A percentile compares a stretch with the other conserved stretches of the same genome.
These are phyloP conservation scores for Chytriomyces sp. DNA, from an alignment of 192 early-diverging fungal species.

Conservation along the genomic window DNA sequence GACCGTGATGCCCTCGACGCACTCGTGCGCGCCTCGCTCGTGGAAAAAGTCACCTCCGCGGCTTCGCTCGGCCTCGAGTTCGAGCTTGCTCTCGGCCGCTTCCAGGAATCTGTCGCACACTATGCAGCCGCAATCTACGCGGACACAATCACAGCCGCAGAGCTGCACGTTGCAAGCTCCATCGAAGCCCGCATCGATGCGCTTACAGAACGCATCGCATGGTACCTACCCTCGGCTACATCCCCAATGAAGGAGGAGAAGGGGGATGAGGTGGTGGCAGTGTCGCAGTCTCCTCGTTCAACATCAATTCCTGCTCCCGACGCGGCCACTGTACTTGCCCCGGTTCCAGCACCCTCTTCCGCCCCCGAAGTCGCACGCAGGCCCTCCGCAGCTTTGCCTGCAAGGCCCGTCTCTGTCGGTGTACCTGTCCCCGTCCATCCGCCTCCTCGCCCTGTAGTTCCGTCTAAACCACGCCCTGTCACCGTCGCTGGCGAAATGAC, in stretches of 20 bases:
- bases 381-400: neutral
- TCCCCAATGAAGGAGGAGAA: neutral
- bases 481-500: neutral
- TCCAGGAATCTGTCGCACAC: neutral
- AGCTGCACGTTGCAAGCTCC: too few species aligned
- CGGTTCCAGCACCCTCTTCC: neutral
- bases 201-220: too few species aligned
- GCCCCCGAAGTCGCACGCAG: neutral
- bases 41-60: neutral
- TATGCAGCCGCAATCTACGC: neutral
- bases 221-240: too few species aligned
- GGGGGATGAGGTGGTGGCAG: too few species aligned
- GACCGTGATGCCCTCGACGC: neutral
- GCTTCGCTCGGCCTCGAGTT: neutral
- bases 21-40: neutral
- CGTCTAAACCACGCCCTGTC: constrained; percentile 5
- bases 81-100: neutral
- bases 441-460: neutral
- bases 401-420: neutral
- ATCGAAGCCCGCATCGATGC: too few species aligned
- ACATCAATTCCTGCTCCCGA: neutral
- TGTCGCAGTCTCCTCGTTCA: too few species aligned
- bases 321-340: neutral
- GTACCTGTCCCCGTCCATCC: neutral
- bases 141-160: too few species aligned